phyloP scores from a whole-genome alignment of 768 basidiomycete species.

The Leucocoprinus birnbaumii region DNA sequence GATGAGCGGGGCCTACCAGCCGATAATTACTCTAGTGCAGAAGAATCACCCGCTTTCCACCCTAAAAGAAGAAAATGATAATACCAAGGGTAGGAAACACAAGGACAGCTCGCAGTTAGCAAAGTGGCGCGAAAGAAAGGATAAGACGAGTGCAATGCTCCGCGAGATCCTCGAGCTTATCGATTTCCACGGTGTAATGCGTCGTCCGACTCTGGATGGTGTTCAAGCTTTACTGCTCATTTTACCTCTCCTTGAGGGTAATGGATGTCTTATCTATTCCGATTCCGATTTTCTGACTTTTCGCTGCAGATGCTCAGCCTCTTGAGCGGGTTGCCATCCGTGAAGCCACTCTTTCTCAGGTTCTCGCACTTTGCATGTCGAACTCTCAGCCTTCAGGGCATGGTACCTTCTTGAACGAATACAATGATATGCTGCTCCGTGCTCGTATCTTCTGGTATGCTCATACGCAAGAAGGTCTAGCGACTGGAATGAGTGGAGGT shows the following conservation, averaged over 20 bases:
- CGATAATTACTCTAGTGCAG: conserved; percentile 22
- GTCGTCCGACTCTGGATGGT: conserved; percentile 86
- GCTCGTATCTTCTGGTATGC: conserved; percentile 90
- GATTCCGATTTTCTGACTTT: not conserved
- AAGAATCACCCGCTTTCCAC: conserved; percentile 5
- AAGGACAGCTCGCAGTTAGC: conserved; percentile 29
- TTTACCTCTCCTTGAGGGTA: conserved; percentile 84
- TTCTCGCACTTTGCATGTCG: conserved; percentile 68
- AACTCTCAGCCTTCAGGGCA: conserved; percentile 27
- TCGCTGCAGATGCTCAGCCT: conserved; percentile 36
- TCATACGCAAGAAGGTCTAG: conserved; percentile 81
- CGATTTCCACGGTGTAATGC: conserved; percentile 74
- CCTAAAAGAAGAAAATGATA: conserved; percentile 2
- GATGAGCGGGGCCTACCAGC: conserved; percentile 70
- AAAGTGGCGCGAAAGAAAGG: conserved; percentile 43
- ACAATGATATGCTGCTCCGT: conserved; percentile 62
- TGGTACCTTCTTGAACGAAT: conserved; percentile 41
- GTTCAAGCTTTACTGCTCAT: conserved; percentile 76
- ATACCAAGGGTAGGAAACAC: conserved; percentile 16
- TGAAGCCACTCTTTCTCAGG: conserved; percentile 81
- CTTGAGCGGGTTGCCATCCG: conserved; percentile 64
- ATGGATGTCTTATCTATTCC: conserved; percentile 14
- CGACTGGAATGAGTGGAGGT: conserved; percentile 80
- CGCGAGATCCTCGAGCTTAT: conserved; percentile 76
- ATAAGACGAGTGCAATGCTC: conserved; percentile 65